Base-by-base conservation (phyloP, 2,329 filamentous ascomycete genomes). In the Diaporthe sp. region DNA sequence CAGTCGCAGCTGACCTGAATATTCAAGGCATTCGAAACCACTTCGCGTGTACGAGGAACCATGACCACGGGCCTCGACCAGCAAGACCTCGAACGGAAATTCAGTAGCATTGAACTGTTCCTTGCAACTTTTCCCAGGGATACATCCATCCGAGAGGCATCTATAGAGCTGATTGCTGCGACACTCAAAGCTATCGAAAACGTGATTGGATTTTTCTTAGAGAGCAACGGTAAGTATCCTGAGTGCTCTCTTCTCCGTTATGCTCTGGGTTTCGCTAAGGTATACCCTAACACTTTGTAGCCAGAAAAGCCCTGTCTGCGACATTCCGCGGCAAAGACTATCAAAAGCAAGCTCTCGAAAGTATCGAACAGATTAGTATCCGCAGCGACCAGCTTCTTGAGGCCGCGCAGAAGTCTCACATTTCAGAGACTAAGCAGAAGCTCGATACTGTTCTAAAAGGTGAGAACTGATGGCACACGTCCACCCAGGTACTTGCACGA, bases 111-210 rank as follows among this genome's bases (percentile, higher is more conserved):
- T 22, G 57, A 61, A 25, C 0, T 61, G 19, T 61, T 61, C 9
- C 57, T 61, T 1, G 34, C 57, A n/a, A 42, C 57, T 12, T 61
- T 61, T 61, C 57, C 57, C 1, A 15, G 25, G 4, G 57, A 61
- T 2, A 2, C 9, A 22, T 10, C 57, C 34, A 61, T 61, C 19
- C 34, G 22, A n/a, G 57, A 61, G 22, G 57, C 57, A 19, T 61
- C 57, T 8, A n/a, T 61, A 61, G 22, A 61, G 57, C 57, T 61
- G 57, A 25, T 61, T n/a, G 34, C 57, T 39, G 57, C 57, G 3
- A 61, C 57, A 25, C 57, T 61, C 12, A 42, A 42, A 4, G 57
- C 57, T 17, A 61, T 61, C 22, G 57, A 61, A 61, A 37, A 61
- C 22, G 57, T 61, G 22, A 61, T 61, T 10, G 57, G 57, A 0